Evolutionary conservation across 2,329 filamentous ascomycete genomes (phyloP).

Genomic region (Tolypocladium sp.): DNA sequence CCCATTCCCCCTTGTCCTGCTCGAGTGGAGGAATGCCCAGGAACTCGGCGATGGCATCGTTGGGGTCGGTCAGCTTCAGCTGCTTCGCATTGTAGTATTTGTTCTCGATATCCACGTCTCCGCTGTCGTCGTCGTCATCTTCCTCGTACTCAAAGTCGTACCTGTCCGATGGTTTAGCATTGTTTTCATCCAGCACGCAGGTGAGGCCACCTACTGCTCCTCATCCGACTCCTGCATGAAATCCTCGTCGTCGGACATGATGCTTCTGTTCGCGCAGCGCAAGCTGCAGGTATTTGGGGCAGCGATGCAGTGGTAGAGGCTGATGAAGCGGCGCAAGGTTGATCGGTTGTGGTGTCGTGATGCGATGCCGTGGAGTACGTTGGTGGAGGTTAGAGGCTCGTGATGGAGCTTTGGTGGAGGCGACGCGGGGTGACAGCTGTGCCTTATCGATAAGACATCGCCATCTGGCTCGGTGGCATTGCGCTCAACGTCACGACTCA

Average conservation of each 20-base stretch:
- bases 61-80: constrained; percentile 76
- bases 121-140: constrained; percentile 78
- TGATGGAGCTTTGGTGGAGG: not conserved
- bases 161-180: constrained; percentile 21
- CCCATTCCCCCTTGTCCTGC: constrained; percentile 92
- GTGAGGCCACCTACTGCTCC: constrained; percentile 25
- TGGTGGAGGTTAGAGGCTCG: not conserved
- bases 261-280: constrained; percentile 4
- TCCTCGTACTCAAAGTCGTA: constrained; percentile 98
- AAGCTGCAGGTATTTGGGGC: not conserved
- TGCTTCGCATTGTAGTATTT: constrained; percentile 99
- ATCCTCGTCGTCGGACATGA: constrained; percentile 43
- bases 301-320: constrained; percentile 5
- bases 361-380: not conserved
- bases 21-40: constrained; percentile 79
- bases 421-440: not conserved
- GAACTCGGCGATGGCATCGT: constrained; percentile 87
- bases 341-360: not conserved
- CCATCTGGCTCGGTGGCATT: no score
- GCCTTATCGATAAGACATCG: not conserved
- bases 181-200: not conserved
- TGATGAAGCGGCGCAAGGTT: not conserved
- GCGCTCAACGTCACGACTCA: no score
- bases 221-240: constrained; percentile 40
- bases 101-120: constrained; percentile 94